Evolutionary conservation across 345 rosid species (phyloP).

Genomic region (Eucalyptus camaldulensis): DNA sequence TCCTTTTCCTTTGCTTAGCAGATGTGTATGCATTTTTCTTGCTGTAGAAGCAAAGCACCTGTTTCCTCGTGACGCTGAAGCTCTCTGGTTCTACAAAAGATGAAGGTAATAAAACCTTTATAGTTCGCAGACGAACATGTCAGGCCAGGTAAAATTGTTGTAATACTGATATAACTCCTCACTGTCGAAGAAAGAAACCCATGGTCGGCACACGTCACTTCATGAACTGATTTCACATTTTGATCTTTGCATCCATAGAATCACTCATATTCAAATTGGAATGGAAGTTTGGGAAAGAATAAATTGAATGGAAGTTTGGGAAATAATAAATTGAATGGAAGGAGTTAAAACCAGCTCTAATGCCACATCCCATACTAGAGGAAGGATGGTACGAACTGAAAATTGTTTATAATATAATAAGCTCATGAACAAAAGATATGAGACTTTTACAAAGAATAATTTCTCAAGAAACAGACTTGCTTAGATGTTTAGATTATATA

Average conservation of each 20-base stretch:
- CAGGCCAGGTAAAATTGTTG: neutral
- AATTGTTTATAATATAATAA: neutral
- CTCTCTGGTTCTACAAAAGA: neutral
- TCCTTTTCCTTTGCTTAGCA: neutral
- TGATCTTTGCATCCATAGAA: neutral
- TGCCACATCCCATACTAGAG: neutral
- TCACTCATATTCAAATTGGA: neutral
- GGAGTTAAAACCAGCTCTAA: neutral
- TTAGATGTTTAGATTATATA: neutral
- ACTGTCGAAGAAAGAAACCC: neutral
- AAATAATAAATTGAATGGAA: neutral
- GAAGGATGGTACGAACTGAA: neutral
- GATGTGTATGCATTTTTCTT: neutral
- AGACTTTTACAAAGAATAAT: neutral
- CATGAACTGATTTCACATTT: neutral
- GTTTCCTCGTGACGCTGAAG: neutral
- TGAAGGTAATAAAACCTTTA: neutral
- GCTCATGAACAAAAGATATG: neutral
- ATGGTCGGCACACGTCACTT: neutral
- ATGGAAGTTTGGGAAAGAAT: neutral
- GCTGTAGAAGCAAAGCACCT: neutral
- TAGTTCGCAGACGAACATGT: neutral
- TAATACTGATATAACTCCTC: neutral
- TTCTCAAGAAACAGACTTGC: neutral
- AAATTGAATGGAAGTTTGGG: neutral